These are phyloP conservation scores for Linum trigynum DNA, from an alignment of 345 rosid species.

Conservation along the genomic window DNA sequence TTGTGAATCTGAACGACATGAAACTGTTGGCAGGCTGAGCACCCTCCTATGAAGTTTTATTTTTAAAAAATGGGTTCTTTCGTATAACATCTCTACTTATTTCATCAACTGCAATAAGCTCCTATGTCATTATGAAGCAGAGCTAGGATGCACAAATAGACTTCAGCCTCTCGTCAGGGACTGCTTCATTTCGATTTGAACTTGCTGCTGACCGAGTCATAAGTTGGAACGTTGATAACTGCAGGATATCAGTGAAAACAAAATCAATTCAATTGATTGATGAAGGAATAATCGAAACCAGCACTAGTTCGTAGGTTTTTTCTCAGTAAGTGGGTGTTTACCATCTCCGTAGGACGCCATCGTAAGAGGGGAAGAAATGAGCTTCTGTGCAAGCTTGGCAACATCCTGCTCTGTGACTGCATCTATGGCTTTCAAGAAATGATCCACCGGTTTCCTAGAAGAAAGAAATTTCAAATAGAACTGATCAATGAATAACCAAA, in stretches of 20 bases:
- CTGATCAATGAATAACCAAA: background rate
- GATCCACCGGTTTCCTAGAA: constrained; percentile 7
- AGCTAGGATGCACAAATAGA: no score
- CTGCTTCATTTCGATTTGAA: constrained; percentile 32
- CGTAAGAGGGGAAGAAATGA: constrained; percentile 69
- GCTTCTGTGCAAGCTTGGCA: constrained; percentile 33
- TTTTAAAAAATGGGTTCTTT: no score
- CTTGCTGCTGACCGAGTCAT: constrained; percentile 50
- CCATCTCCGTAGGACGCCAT: constrained; percentile 74
- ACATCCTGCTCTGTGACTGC: constrained; percentile 52
- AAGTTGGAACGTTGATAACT: constrained; percentile 57
- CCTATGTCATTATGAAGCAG: no score
- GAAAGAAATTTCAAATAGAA: background rate
- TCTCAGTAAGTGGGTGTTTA: background rate
- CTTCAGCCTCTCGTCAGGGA: no score
- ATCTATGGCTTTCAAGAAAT: constrained; percentile 30
- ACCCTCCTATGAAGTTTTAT: no score
- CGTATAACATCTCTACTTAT: no score
- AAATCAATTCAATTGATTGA: constrained; percentile 1
- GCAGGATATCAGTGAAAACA: constrained; percentile 11
- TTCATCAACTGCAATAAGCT: no score
- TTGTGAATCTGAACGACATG: no score
- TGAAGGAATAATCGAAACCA: background rate
- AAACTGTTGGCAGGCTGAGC: no score
- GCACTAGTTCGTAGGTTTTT: background rate